A percentile compares a stretch with the other conserved stretches of the same genome.
phyloP scores from a whole-genome alignment of 148 eudicot species.

The Rheum nobile region DNA sequence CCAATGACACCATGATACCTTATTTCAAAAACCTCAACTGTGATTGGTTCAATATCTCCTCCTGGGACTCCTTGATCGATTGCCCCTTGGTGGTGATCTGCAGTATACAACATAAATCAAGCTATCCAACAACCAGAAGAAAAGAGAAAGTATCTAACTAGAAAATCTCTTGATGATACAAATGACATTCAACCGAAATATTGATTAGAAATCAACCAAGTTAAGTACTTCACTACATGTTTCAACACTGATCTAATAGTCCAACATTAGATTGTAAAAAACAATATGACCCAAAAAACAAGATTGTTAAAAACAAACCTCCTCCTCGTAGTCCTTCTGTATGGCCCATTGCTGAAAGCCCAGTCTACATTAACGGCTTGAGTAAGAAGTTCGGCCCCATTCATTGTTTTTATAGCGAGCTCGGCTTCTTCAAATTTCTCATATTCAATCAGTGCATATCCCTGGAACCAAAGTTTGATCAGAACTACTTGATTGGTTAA shows the following conservation, averaged over 20 bases:
- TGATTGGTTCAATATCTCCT: not conserved
- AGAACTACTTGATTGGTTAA: not conserved
- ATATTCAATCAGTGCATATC: conserved; percentile 83
- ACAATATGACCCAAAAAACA: not conserved
- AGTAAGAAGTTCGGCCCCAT: conserved; percentile 65
- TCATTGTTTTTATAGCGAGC: conserved; percentile 46
- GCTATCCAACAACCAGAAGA: not conserved
- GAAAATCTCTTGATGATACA: not conserved
- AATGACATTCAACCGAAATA: not conserved
- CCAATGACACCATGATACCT: not conserved
- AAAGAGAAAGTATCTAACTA: not conserved
- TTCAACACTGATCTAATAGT: not conserved
- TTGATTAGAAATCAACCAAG: not conserved
- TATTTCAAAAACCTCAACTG: not conserved
- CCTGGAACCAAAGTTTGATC: conserved; percentile 23
- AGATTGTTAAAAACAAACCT: conserved; percentile 26
- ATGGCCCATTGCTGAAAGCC: conserved; percentile 92
- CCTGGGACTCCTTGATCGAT: not conserved
- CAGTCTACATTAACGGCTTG: conserved; percentile 72
- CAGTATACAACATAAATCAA: not conserved
- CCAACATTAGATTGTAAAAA: not conserved
- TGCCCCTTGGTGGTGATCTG: not conserved
- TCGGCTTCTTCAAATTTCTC: conserved; percentile 67
- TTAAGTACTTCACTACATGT: not conserved
- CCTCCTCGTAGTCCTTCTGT: conserved; percentile 31